Base-by-base conservation (phyloP, 2,329 filamentous ascomycete genomes). In the Elsinoe australis region DNA sequence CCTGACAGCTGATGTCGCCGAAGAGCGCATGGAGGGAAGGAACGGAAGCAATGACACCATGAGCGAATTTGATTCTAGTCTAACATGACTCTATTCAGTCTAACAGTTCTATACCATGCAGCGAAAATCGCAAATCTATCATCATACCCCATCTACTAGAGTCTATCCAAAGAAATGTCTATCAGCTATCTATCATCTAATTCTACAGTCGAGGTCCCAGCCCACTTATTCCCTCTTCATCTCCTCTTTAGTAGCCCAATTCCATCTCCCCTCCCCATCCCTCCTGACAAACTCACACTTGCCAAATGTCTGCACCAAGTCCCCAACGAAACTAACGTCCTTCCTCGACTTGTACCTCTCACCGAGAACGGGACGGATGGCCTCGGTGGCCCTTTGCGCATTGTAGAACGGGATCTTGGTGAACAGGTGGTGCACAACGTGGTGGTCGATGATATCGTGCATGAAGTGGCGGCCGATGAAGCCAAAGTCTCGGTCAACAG, bases 281-380 rank as follows among this genome's bases (percentile, higher is more conserved):
- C 28, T 24, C 26, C 39, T 35, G 15, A 95, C 87, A 84, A 86
- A 95, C 67, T 95, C 86, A 77, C 90, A 95, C 78, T 75, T 79
- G 51, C 88, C 80, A 36, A 85, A 80, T 57, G 78, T 84, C 56
- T 71, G 82, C 78, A 80, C 95, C 64, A 96, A 69, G 57, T 85
- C 80, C 64, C 76, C 76, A 62, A 95, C 66, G 75, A 96, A 95
- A 1, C 53, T 53, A 5, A 53, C 56, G 10, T 55, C 52, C 19
- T 56, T 53, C 14, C 39, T 44, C 7, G 44, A 28, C 28, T 50
- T 52, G 63, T 80, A 80, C 47, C 73, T 65, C 22, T 72, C 66
- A 5, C 76, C 76, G 14, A 80, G 69, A n/a, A 80, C 63, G 7
- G 71, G 70, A 57, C 68, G 69, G 59, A 80, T 76, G 29, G 76